phyloP scores from a whole-genome alignment of 129 eudicot species.

The Lactuca saligna region DNA sequence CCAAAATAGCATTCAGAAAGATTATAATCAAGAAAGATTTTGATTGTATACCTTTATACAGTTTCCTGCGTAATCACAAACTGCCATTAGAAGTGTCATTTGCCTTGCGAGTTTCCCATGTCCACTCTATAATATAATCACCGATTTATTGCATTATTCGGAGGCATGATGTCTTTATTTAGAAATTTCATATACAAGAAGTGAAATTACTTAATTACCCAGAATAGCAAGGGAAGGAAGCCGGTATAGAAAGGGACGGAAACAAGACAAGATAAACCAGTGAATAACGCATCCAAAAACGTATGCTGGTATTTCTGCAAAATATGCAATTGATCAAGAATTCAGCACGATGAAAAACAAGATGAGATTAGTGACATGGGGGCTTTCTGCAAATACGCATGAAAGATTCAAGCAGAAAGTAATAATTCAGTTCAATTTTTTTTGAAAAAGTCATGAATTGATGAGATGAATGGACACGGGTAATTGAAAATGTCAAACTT shows the following conservation, averaged over 20 bases:
- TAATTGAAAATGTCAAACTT: not conserved
- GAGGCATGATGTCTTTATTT: not conserved
- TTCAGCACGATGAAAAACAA: not conserved
- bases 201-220: slow-evolving; percentile 82
- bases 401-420: slow-evolving; percentile 15
- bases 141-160: slow-evolving; percentile 4
- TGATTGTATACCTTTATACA: slow-evolving; percentile 66
- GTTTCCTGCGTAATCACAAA: slow-evolving; percentile 89
- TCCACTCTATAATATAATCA: slow-evolving; percentile 71
- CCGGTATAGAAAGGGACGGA: slow-evolving; percentile 97
- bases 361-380: slow-evolving; percentile 3
- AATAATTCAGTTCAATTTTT: not conserved
- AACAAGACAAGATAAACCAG: slow-evolving; percentile 82
- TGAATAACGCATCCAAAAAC: slow-evolving; percentile 64
- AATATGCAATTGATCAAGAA: slow-evolving; percentile 18
- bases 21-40: not conserved
- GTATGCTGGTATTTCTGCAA: slow-evolving; percentile 83
- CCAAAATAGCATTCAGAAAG: slow-evolving; percentile 9
- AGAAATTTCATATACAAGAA: slow-evolving; percentile 6
- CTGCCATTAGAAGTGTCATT: slow-evolving; percentile 88
- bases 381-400: slow-evolving; percentile 11
- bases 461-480: not conserved
- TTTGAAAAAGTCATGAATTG: not conserved
- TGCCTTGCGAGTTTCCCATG: slow-evolving; percentile 96
- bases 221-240: slow-evolving; percentile 91